Evolutionary conservation across 2,329 filamentous ascomycete species (phyloP).

Genomic region (Xylaria sp.): DNA sequence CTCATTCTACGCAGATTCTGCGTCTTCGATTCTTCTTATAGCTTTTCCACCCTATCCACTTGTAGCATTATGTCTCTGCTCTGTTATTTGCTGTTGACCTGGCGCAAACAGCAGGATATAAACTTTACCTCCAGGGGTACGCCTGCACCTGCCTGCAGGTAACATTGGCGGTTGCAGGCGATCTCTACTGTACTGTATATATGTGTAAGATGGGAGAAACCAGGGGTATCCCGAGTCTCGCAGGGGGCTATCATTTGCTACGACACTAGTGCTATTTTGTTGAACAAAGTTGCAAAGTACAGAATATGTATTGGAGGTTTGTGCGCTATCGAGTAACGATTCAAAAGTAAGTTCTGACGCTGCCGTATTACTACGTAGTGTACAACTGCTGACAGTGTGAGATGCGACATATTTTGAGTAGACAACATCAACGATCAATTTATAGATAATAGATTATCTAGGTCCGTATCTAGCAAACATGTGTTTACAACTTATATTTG

Average conservation of each 20-base stretch:
- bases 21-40: neutral
- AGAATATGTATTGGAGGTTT: neutral
- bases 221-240: slow-evolving; percentile 9
- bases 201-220: neutral
- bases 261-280: neutral
- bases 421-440: too few relatives aligned
- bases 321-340: neutral
- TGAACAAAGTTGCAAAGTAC: neutral
- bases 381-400: neutral
- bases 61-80: neutral
- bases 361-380: neutral
- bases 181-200: slow-evolving; percentile 13
- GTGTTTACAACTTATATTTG: too few relatives aligned
- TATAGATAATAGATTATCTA: too few relatives aligned
- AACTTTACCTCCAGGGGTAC: slow-evolving; percentile 20
- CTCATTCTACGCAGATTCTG: too few relatives aligned
- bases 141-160: slow-evolving; percentile 21
- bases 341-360: neutral
- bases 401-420: too few relatives aligned
- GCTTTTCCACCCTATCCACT: neutral
- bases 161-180: slow-evolving; percentile 28
- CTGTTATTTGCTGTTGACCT: neutral
- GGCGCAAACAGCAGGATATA: neutral
- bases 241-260: neutral
- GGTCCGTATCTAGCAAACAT: too few relatives aligned